Base-by-base conservation (phyloP, 164 flowering plant species). In the Taxillus chinensis region DNA sequence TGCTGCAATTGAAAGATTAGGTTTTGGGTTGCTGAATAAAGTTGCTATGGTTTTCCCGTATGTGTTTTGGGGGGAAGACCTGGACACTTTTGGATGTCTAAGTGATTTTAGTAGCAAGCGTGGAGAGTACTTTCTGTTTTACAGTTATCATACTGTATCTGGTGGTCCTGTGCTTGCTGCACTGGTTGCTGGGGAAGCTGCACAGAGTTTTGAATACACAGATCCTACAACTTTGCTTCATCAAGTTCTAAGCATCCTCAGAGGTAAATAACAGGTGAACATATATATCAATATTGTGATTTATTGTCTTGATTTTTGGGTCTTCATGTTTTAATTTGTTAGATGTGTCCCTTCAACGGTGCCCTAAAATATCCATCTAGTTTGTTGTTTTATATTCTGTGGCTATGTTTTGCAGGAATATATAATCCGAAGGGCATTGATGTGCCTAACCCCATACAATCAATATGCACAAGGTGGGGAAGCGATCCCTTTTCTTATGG, bases 121-220 rank as follows among this genome's bases (percentile, higher is more conserved):
- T 12, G 97, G 99, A 38, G 96, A 93, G 62, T 93, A 84, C 78
- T 93, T 90, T 71, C 61, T 93, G 66, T 90, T 90, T 60, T 93
- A 93, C 66, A 70, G 95, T 67, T 87, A 87, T 67, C 91, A 87
- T 69, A 83, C 90, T 45, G 97, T 93, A 69, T 87, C 99, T 68
- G 99, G 97, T 14, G 96, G 90, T 69, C 78, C 97, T 0, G 83
- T 79, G 45, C 83, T 93, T 59, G 76, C 89, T 67, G 97, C 96
- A 43, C 75, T 93, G 55, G 96, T 93, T 42, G 96, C 99, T 52
- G 99, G 99, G 55, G 90, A 90, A 81, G 92, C 99, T 71, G 97
- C 96, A 6, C 73, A 70, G 65, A 60, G 61, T 45, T 93, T 89
- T 80, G 99, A 93, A 78, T 39, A 6, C 68, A 78, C 83, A 7